Evolutionary conservation across 495 filamentous ascomycete genomes (phyloP), one percentile per base, ranked within the genome.

Genomic region (Evernia prunastri): DNA sequence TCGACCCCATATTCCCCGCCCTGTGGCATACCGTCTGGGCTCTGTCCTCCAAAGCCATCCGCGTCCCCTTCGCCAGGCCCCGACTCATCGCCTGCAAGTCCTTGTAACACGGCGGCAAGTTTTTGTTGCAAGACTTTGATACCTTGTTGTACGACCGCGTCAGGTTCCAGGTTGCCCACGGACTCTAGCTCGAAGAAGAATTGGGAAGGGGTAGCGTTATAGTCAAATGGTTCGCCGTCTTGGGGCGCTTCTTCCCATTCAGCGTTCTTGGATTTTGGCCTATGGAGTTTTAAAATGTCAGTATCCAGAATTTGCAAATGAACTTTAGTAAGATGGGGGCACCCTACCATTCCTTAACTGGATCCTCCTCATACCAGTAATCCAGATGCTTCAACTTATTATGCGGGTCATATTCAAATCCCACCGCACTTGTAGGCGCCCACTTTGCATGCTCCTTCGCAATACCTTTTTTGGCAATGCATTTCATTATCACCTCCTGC

Each of bases 381-480:
- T 95, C 89, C 47, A 91, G 77, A 77, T 98, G 94, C 63, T 82
- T 80, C 54, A 98, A 76, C 74, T 92, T 95, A 75, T 98, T 98
- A 72, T 92, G 87, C 63, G 94, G 94, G 72, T 98, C 94, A 75
- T 98, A 98, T 76, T 98, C 94, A 69, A 97, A 98, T 31, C 91
- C 94, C 58, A 98, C 86, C 8, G 94, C 95, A 63, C 92, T 81
- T 47, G 87, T 89, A 4, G 95, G 92, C 57, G 89, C 87, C 94
- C 94, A 98, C 74, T 98, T 98, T 0, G 95, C 88, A 78, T 98
- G 94, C 73, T 98, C 94, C 80, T 97, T 98, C 4, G 93, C 92
- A 64, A 97, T 97, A 0, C 94, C 94, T 80, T 97, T 97, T 82
- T 96, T 97, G 59, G 92, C 95, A 67, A 97, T 86, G 71, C 93